These are phyloP conservation scores for Pseudozyma sp. DNA, from an alignment of 1,284 basidiomycete genomes.

Conservation along the genomic window DNA sequence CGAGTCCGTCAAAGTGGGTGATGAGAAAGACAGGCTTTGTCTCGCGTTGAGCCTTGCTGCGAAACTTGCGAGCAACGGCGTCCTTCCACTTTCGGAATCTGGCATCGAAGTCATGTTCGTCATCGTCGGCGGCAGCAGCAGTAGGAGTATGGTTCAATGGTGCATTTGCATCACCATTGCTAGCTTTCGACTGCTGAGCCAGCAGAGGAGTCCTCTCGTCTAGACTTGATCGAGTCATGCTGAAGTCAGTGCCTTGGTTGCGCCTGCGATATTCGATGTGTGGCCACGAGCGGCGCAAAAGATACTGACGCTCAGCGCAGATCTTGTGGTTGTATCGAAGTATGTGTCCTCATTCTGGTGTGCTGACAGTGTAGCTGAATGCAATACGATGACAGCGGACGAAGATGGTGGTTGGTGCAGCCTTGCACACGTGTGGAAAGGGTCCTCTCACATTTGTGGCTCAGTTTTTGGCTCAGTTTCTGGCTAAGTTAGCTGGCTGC, in stretches of 20 bases:
- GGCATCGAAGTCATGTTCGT: constrained; percentile 57
- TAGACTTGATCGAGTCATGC: constrained; percentile 9
- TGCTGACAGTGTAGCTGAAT: background rate
- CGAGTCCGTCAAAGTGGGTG: constrained; percentile 37
- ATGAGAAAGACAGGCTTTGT: constrained; percentile 31
- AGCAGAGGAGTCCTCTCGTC: constrained; percentile 42
- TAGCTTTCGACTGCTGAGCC: constrained; percentile 4
- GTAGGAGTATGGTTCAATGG: background rate
- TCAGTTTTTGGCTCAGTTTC: too few relatives aligned
- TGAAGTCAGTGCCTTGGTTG: background rate
- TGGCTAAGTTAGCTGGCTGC: too few relatives aligned
- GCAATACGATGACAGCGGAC: too few relatives aligned
- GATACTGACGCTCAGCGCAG: constrained; percentile 18
- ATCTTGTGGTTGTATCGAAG: constrained; percentile 3
- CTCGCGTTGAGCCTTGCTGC: constrained; percentile 20
- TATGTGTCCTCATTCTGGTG: constrained; percentile 10
- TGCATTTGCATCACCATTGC: background rate
- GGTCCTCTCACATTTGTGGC: too few relatives aligned
- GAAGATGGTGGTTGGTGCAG: too few relatives aligned
- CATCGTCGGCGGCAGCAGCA: background rate
- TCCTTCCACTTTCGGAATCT: constrained; percentile 54
- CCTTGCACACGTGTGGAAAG: background rate
- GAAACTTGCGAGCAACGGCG: constrained; percentile 51
- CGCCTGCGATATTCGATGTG: background rate
- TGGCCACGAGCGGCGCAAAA: background rate